These are phyloP conservation scores for Heracleum sosnowskyi DNA, from an alignment of 129 eudicot genomes.

Conservation along the genomic window DNA sequence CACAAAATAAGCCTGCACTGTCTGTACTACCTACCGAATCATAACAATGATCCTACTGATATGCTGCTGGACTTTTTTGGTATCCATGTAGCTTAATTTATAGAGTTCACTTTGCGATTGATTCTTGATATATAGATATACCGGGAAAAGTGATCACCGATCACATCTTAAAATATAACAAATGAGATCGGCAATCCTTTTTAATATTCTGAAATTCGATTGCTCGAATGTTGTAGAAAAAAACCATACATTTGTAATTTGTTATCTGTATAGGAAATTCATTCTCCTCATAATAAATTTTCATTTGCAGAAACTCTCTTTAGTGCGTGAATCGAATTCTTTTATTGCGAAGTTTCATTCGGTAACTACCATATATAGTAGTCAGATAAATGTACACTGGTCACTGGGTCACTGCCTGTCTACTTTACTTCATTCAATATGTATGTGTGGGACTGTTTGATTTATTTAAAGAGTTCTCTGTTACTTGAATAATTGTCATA, in stretches of 20 bases:
- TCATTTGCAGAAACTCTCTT: neutral
- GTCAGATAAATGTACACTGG: too few relatives aligned
- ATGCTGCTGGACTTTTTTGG: neutral
- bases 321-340: too few relatives aligned
- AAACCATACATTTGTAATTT: neutral
- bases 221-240: neutral
- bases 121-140: neutral
- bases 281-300: neutral
- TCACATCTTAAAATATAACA: neutral
- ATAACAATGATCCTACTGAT: neutral
- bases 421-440: too few relatives aligned
- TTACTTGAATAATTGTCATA: too few relatives aligned
- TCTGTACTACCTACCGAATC: neutral
- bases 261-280: neutral
- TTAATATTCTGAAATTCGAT: neutral
- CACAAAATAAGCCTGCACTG: constrained; percentile 19
- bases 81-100: neutral
- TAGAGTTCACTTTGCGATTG: neutral
- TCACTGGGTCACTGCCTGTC: too few relatives aligned
- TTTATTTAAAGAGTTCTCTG: too few relatives aligned
- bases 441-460: too few relatives aligned
- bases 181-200: constrained; percentile 1
- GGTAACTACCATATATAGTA: too few relatives aligned
- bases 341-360: too few relatives aligned
- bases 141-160: neutral